These are phyloP conservation scores for Candida odintsovae DNA, from an alignment of 805 yeast species.

Conservation along the genomic window DNA sequence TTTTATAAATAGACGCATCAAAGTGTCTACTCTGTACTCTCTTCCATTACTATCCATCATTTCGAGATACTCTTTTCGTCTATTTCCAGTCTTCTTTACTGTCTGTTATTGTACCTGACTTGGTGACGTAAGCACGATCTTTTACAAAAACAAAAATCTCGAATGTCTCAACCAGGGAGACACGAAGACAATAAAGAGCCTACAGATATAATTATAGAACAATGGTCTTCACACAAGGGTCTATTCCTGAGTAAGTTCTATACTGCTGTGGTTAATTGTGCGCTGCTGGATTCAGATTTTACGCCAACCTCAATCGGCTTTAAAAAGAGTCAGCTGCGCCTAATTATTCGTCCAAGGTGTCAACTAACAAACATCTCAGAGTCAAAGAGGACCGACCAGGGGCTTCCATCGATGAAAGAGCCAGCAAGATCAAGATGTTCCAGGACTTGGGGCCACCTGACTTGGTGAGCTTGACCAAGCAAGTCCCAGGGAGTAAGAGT, in stretches of 20 bases:
- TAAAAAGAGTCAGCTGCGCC: not conserved
- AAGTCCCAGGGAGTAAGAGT: constrained; percentile 56
- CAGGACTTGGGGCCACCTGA: constrained; percentile 75
- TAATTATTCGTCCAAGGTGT: not conserved
- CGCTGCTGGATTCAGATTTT: not conserved
- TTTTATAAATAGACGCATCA: no score
- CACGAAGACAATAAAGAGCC: not conserved
- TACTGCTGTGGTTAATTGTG: not conserved
- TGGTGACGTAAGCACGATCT: not conserved
- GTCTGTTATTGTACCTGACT: no score
- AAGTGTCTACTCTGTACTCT: no score
- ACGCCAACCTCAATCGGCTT: no score
- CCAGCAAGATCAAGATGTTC: constrained; percentile 51
- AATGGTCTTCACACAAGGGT: constrained; percentile 44
- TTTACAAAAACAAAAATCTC: not conserved
- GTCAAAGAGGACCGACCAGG: constrained; percentile 56
- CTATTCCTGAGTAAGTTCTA: constrained; percentile 51
- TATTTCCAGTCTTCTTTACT: no score
- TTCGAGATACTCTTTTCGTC: no score
- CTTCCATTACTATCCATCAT: no score
- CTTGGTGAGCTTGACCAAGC: constrained; percentile 46
- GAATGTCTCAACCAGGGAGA: not conserved
- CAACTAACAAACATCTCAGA: constrained; percentile 25
- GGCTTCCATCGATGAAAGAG: constrained; percentile 57
- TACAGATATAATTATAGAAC: not conserved